phyloP scores from a whole-genome alignment of 192 early-diverging fungal species.

The Geranomyces variabilis region DNA sequence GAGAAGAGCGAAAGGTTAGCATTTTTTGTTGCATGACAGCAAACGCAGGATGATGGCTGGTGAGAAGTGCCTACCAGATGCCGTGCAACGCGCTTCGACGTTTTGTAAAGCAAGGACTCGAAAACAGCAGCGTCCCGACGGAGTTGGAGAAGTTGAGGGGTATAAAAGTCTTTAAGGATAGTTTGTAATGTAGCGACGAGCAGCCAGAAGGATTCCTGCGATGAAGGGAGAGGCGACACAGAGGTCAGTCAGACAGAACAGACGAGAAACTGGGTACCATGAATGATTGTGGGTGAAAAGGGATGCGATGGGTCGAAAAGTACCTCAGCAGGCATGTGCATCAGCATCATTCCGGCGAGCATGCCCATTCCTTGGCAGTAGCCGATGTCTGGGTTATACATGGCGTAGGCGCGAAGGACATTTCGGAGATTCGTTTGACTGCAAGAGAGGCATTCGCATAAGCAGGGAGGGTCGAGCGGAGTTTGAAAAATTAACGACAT shows the following conservation, averaged over 20 bases:
- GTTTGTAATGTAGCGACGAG: constrained; percentile 74
- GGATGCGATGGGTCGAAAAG: background rate
- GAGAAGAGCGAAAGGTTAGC: background rate
- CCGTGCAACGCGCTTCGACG: constrained; percentile 65
- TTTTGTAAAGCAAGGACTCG: constrained; percentile 72
- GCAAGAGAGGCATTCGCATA: background rate
- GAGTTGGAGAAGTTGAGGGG: constrained; percentile 70
- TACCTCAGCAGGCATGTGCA: constrained; percentile 73
- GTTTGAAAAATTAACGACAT: background rate
- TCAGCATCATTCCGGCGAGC: constrained; percentile 87
- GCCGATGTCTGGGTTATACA: constrained; percentile 81
- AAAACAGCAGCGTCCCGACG: constrained; percentile 83
- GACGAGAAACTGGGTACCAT: background rate
- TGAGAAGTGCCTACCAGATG: constrained; percentile 60
- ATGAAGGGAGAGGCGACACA: background rate
- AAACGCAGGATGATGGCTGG: background rate
- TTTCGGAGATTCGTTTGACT: constrained; percentile 79
- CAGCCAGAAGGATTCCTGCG: constrained; percentile 86
- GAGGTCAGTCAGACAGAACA: background rate
- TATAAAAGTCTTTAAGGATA: constrained; percentile 81
- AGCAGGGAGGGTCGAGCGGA: background rate
- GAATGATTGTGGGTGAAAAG: background rate
- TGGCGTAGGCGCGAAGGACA: constrained; percentile 83
- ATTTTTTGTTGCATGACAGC: background rate
- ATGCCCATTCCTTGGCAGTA: constrained; percentile 98